phyloP scores from a whole-genome alignment of 2,329 filamentous ascomycete genomes.

The Emmonsiellopsis sp. region DNA sequence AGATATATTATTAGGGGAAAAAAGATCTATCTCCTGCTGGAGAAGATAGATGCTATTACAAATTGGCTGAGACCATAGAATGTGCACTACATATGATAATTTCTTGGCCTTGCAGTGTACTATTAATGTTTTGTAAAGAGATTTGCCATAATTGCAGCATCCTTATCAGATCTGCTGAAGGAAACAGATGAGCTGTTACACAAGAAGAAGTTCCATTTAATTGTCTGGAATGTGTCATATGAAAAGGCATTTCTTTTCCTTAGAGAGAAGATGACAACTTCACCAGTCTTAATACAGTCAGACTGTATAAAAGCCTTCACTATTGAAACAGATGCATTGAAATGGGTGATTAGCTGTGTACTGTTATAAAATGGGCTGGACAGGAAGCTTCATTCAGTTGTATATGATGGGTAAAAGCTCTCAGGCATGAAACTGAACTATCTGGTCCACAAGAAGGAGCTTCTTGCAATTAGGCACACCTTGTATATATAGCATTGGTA shows the following conservation, averaged over 20 bases:
- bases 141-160: rapidly evolving
- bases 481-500: background rate
- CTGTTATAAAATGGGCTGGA: too few species aligned
- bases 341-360: rapidly evolving
- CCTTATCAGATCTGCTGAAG: background rate
- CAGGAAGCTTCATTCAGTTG: too few species aligned
- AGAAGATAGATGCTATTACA: background rate
- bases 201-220: background rate
- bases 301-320: background rate
- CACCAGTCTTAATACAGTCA: background rate
- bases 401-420: too few species aligned
- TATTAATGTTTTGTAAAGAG: too few species aligned
- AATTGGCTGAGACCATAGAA: too few species aligned
- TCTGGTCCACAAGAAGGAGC: too few species aligned
- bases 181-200: background rate
- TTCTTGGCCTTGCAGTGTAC: too few species aligned
- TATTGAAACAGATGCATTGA: background rate
- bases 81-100: too few species aligned
- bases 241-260: too few species aligned
- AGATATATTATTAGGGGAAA: background rate
- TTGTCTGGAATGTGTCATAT: background rate
- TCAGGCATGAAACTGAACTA: too few species aligned
- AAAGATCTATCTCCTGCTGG: background rate
- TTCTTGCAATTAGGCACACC: too few species aligned
- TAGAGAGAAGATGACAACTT: too few species aligned